Conservation (phyloP, 192 early-diverging fungal genomes). For the Paraglomus brasilianum region DNA sequence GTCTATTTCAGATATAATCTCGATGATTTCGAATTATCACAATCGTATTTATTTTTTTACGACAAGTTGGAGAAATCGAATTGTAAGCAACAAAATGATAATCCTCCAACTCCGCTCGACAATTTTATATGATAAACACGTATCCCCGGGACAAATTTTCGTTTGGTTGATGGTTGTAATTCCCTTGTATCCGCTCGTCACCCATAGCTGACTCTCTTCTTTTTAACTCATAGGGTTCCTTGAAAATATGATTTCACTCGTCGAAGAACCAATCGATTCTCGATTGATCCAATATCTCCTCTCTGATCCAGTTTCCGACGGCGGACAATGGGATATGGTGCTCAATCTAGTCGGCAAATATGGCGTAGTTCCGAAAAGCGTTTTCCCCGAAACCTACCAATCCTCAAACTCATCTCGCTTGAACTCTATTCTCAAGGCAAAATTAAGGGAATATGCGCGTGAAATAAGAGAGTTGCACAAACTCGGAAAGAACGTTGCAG, state of each 20-base stretch:
- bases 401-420: slow-evolving; percentile 61
- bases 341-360: slow-evolving; percentile 75
- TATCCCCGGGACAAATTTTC: too few species aligned
- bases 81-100: slow-evolving; percentile 40
- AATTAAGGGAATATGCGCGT: slow-evolving; percentile 67
- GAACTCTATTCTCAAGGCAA: slow-evolving; percentile 58
- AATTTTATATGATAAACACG: too few species aligned
- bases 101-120: too few species aligned
- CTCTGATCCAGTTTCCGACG: slow-evolving; percentile 63
- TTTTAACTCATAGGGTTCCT: slow-evolving; percentile 52
- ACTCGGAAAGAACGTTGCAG: slow-evolving; percentile 37
- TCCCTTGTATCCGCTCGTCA: not conserved
- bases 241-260: slow-evolving; percentile 69
- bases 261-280: slow-evolving; percentile 59
- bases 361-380: slow-evolving; percentile 66
- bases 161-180: too few species aligned
- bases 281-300: slow-evolving; percentile 72
- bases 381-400: slow-evolving; percentile 64
- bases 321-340: slow-evolving; percentile 82
- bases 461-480: slow-evolving; percentile 53
- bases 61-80: slow-evolving; percentile 84
- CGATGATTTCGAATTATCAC: slow-evolving; percentile 77
- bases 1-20: slow-evolving; percentile 54
- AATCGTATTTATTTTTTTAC: slow-evolving; percentile 72
- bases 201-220: not conserved